Conservation (phyloP, 192 early-diverging fungal species). For the Coemansia javaensis region DNA sequence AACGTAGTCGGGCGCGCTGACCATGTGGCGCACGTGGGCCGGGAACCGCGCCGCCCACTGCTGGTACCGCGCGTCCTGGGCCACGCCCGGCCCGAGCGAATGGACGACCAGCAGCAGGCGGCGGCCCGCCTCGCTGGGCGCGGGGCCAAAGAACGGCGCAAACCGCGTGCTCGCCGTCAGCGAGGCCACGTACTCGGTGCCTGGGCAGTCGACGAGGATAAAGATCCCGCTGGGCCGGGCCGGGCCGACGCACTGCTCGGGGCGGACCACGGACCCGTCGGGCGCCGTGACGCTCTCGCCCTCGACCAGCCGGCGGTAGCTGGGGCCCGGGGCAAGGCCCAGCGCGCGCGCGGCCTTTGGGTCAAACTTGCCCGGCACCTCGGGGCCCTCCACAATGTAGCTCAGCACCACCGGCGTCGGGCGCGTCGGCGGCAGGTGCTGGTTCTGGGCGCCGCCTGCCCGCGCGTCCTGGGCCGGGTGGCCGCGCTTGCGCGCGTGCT, state of each 20-base stretch:
- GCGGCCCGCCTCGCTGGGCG: conserved; percentile 12
- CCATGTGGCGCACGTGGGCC: conserved; percentile 68
- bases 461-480: conserved; percentile 3
- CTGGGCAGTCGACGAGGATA: conserved; percentile 67
- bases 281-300: conserved; percentile 57
- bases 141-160: conserved; percentile 18
- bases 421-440: conserved; percentile 35
- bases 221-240: conserved; percentile 59
- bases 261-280: conserved; percentile 65
- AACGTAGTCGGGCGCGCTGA: conserved; percentile 62
- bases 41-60: conserved; percentile 74
- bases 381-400: conserved; percentile 74
- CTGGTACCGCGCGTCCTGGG: conserved; percentile 60
- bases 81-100: conserved; percentile 58
- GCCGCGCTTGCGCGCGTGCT: conserved; percentile 1
- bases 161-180: conserved; percentile 49
- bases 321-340: conserved; percentile 63
- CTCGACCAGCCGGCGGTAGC: conserved; percentile 55
- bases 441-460: not conserved
- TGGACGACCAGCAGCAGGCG: conserved; percentile 59
- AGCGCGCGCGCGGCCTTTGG: conserved; percentile 59
- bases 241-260: conserved; percentile 64
- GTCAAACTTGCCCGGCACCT: conserved; percentile 77
- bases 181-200: conserved; percentile 50
- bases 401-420: conserved; percentile 53